Evolutionary conservation across 2,329 filamentous ascomycete species (phyloP), one percentile per base, ranked within the genome.

Genomic region (Colletotrichum falcatum): DNA sequence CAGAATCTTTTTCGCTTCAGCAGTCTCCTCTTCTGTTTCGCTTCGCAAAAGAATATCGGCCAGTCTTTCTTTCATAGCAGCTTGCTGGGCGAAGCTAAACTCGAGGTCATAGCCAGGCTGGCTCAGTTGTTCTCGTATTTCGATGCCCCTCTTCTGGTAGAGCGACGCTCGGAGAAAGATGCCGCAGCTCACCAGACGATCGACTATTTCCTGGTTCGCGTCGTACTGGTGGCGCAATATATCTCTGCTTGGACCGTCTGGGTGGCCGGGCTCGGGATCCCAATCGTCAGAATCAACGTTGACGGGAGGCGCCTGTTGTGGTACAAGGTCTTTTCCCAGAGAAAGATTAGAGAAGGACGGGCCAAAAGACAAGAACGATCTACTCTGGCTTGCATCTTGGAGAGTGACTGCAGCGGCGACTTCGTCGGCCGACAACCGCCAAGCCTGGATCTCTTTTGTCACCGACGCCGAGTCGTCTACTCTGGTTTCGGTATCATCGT

Each of bases 341-440:
- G 53, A 30, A 3, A 70, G 37, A 26, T 67, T 62, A 23, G 51
- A 49, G 20, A 39, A 53, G 3, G 68, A 66, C 6, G 37, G 23
- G 7, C 33, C 28, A 2, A 71, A 62, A 2, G 71, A 65, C 23
- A 64, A 11, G 1, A 63, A 26, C 12, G 71, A 68, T 46, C 51
- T 44, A 30, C 48, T 48, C 26, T 37, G 55, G 8, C 67, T 58
- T 20, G 61, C 48, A 18, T 73, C 65, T 42, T 70, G 72, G 4
- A 76, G 67, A 8, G 75, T 76, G 6, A 77, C 71, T 28, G 72
- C 76, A 2, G 74, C 72, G 11, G 74, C 74, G 14, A 78, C 74
- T 28, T 77, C 74, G 30, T 77, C 73, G 35, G 75, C 77, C n/a
- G 75, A 76, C 60, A 72, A 72, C 9, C 70, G 69, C 77, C 77